These are phyloP conservation scores for Heracleum sosnowskyi DNA, from an alignment of 129 eudicot genomes.

Conservation along the genomic window DNA sequence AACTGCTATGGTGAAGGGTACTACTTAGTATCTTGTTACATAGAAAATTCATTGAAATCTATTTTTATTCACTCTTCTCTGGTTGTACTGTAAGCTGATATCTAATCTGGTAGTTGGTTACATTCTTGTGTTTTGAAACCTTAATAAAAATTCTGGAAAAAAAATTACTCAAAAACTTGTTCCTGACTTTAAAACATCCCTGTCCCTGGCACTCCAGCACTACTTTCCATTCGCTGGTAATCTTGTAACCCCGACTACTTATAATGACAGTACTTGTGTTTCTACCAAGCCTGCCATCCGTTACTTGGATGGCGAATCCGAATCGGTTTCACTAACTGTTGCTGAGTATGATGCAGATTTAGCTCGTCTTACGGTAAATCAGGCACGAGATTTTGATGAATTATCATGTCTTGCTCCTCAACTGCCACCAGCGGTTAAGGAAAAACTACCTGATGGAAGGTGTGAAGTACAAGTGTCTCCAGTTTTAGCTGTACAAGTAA, in stretches of 20 bases:
- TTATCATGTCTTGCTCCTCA: constrained; percentile 33
- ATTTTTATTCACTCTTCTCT: too few species aligned
- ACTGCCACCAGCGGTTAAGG: constrained; percentile 1
- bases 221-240: constrained; percentile 7
- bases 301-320: constrained; percentile 32
- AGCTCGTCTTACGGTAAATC: constrained; percentile 26
- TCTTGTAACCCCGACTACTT: background rate
- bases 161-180: background rate
- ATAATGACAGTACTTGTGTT: background rate
- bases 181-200: background rate
- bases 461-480: too few species aligned
- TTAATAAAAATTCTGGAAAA: too few species aligned
- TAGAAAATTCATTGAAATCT: background rate
- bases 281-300: constrained; percentile 12
- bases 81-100: too few species aligned
- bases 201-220: constrained; percentile 2
- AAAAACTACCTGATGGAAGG: too few species aligned
- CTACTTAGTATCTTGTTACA: background rate
- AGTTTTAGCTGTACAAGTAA: constrained; percentile 21
- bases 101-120: too few species aligned
- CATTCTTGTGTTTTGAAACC: too few species aligned
- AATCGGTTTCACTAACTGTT: constrained; percentile 28
- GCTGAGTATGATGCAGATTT: constrained; percentile 27
- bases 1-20: background rate
- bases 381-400: constrained; percentile 26